A percentile compares a stretch with the other conserved stretches of the same genome.
These are phyloP conservation scores for Calonectria crousiana DNA, from an alignment of 2,329 filamentous ascomycete genomes.

Conservation along the genomic window DNA sequence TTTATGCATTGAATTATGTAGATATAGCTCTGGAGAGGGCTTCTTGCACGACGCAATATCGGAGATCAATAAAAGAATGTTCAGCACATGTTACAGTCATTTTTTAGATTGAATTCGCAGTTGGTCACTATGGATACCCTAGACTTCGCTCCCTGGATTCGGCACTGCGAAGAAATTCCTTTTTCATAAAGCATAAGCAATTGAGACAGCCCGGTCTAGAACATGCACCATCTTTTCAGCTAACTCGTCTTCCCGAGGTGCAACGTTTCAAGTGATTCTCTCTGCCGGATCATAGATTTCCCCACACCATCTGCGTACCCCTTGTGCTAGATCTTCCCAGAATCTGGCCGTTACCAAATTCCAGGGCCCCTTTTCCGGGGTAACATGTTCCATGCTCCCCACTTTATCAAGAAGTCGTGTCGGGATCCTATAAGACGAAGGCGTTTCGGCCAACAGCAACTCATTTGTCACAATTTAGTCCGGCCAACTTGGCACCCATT, in stretches of 20 bases:
- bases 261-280: background rate
- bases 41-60: background rate
- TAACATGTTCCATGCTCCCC: conserved; percentile 21
- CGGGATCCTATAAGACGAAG: background rate
- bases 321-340: conserved; percentile 7
- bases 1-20: background rate
- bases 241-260: conserved; percentile 8
- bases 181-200: background rate
- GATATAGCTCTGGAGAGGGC: background rate
- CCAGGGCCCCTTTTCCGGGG: conserved; percentile 14
- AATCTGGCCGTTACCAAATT: background rate
- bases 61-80: too few species aligned
- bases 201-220: conserved; percentile 5
- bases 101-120: background rate
- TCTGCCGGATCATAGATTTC: conserved; percentile 10
- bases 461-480: background rate
- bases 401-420: background rate
- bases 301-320: background rate
- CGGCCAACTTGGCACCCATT: background rate
- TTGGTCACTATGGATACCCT: background rate
- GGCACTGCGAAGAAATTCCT: too few species aligned
- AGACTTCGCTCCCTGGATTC: background rate
- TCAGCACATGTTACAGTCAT: background rate
- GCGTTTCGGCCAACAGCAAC: background rate
- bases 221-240: background rate